Evolutionary conservation across 495 filamentous ascomycete genomes (phyloP).

Genomic region (Aspergillus sclerotioniger): DNA sequence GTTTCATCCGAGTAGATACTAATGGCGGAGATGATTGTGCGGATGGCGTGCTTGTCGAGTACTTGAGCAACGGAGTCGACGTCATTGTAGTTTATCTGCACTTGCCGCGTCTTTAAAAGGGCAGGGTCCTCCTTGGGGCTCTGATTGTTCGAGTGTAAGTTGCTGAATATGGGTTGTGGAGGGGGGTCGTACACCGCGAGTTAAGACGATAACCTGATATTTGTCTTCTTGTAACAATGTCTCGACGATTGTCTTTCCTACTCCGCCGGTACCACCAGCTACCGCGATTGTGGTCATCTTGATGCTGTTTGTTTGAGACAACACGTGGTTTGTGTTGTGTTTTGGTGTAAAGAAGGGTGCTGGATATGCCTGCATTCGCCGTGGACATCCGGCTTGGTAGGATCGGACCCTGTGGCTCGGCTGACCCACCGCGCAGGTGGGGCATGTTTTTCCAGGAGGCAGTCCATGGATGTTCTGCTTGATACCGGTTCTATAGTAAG

Average conservation of each 20-base stretch:
- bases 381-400: background rate
- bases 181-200: constrained; percentile 29
- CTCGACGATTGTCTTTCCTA: constrained; percentile 53
- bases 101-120: constrained; percentile 13
- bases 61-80: constrained; percentile 31
- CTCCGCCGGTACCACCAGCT: constrained; percentile 52
- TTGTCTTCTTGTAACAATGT: constrained; percentile 34
- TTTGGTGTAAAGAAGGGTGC: background rate
- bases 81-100: constrained; percentile 44
- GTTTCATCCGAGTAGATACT: constrained; percentile 32
- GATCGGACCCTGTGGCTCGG: background rate
- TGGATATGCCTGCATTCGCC: background rate
- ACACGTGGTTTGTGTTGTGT: background rate
- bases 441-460: background rate
- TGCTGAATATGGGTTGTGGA: background rate
- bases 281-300: constrained; percentile 50
- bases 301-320: background rate
- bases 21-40: constrained; percentile 54
- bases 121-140: constrained; percentile 8
- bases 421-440: background rate
- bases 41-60: constrained; percentile 46
- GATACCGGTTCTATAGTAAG: too few relatives aligned
- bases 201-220: constrained; percentile 45
- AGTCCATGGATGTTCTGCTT: too few relatives aligned
- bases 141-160: background rate